phyloP scores from a whole-genome alignment of 2,329 filamentous ascomycete species.

The Magnaporthales sp. region DNA sequence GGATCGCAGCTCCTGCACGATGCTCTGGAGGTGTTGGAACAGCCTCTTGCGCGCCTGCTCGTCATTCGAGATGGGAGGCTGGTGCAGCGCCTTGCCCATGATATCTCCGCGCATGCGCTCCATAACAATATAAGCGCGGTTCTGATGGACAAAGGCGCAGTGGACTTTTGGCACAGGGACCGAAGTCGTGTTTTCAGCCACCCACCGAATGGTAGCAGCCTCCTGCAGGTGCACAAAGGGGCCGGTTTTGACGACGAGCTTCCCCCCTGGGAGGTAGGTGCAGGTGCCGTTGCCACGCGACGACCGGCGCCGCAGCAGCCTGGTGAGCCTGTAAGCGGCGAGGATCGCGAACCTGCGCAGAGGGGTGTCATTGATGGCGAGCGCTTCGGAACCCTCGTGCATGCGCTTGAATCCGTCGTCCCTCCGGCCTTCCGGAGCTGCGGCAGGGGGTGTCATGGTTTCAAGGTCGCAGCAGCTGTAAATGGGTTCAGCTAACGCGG shows the following conservation, averaged over 20 bases:
- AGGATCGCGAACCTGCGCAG: not conserved
- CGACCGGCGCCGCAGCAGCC: not conserved
- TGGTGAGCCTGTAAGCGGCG: not conserved
- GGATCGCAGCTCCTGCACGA: constrained; percentile 1
- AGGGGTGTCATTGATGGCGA: too few species aligned
- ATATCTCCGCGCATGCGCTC: constrained; percentile 18
- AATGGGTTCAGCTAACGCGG: too few species aligned
- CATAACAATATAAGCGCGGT: constrained; percentile 37
- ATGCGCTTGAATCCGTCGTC: too few species aligned
- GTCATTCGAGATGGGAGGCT: constrained; percentile 10
- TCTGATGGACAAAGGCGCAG: constrained; percentile 30
- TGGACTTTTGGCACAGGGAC: constrained; percentile 36
- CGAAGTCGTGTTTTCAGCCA: constrained; percentile 26
- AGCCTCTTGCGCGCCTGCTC: constrained; percentile 11
- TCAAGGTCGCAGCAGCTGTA: too few species aligned
- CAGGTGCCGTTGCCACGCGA: not conserved
- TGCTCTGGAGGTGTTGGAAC: constrained; percentile 3
- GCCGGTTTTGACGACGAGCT: not conserved
- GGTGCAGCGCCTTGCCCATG: constrained; percentile 9
- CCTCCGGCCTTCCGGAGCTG: too few species aligned
- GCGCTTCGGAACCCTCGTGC: too few species aligned
- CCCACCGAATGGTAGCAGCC: constrained; percentile 22
- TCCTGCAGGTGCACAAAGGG: not conserved
- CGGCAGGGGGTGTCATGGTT: too few species aligned
- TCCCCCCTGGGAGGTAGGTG: not conserved